Base-by-base conservation (phyloP, 768 basidiomycete species). In the Tylopilus vinaceipallidus region DNA sequence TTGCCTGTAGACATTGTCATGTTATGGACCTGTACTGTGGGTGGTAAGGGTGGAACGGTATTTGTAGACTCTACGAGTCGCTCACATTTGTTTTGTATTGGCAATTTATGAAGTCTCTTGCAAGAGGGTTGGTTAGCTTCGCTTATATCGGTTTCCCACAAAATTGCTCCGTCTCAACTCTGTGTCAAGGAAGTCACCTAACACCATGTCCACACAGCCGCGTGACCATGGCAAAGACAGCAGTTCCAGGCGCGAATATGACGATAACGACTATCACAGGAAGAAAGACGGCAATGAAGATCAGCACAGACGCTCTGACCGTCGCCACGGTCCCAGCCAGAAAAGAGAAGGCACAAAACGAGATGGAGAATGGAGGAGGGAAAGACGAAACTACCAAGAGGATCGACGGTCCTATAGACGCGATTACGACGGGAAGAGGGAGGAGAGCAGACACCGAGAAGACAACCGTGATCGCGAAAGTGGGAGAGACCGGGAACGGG, bases 401-500 rank as follows among this genome's bases (percentile, higher is more conserved):
- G 60, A 52, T 23, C 51, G 56, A 43, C 56, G 53, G 27, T 23
- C 59, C n/a, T 41, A 59, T 42, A 46, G 53, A 33, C 65, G 59
- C 40, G 53, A 56, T 36, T 46, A 60, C 46, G 51, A 62, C 52
- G 47, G 57, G 38, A 44, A 50, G 42, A 49, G 56, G 49, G 49
- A 43, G 49, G 52, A 46, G 16, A 42, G 49, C 34, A 55, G 54
- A 42, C 50, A 57, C 40, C 36, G 6, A 35, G 55, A 46, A 10
- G 27, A 23, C 6, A 52, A 57, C 38, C 56, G 37, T 24, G 42
- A 42, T 17, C 54, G 45, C 19, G 57, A 52, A 51, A 47, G 55
- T 26, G 39, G 55, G 40, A 49, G 50, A 42, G 42, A 49, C 49
- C 56, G 50, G 32, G 75, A 81, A 37, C 66, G 74, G 26, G 77